phyloP scores from a whole-genome alignment of 345 rosid genomes.

The Odontarrhena argentea region DNA sequence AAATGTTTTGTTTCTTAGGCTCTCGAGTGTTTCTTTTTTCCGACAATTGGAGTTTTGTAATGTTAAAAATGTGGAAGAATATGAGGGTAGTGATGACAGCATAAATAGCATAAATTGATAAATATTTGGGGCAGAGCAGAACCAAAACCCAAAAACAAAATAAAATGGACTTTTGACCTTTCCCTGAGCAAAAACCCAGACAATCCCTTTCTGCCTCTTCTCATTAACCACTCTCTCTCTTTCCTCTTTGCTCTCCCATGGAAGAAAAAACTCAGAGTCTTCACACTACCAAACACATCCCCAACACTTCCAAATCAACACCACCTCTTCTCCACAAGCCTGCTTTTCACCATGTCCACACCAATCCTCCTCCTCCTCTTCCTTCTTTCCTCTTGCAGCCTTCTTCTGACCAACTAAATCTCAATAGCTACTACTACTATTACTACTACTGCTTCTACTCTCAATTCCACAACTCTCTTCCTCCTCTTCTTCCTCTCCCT shows the following conservation, averaged over 20 bases:
- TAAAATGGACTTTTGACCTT: conserved; percentile 39
- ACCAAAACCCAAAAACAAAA: background rate
- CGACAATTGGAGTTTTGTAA: no score
- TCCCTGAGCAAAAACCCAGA: conserved; percentile 43
- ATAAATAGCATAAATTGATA: conserved; percentile 28
- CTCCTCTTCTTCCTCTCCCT: conserved; percentile 68
- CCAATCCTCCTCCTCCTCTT: conserved; percentile 46
- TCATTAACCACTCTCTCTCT: conserved; percentile 25
- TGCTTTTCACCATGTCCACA: conserved; percentile 38
- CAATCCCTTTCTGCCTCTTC: conserved; percentile 40
- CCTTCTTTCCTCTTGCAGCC: conserved; percentile 31
- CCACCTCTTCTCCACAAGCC: conserved; percentile 50
- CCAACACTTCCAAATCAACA: conserved; percentile 37
- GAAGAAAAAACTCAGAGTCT: conserved; percentile 54
- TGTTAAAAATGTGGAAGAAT: conserved; percentile 4
- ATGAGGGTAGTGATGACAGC: conserved; percentile 32
- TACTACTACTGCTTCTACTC: conserved; percentile 56
- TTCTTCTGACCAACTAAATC: conserved; percentile 21
- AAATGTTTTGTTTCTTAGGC: no score
- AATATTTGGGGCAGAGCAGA: conserved; percentile 4
- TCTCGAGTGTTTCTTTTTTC: no score
- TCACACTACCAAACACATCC: conserved; percentile 28
- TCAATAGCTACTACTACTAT: conserved; percentile 42
- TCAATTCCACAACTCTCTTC: conserved; percentile 57
- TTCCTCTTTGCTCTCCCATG: conserved; percentile 44